Base-by-base conservation (phyloP, 2,329 filamentous ascomycete species). In the Sphaceloma murrayae region DNA sequence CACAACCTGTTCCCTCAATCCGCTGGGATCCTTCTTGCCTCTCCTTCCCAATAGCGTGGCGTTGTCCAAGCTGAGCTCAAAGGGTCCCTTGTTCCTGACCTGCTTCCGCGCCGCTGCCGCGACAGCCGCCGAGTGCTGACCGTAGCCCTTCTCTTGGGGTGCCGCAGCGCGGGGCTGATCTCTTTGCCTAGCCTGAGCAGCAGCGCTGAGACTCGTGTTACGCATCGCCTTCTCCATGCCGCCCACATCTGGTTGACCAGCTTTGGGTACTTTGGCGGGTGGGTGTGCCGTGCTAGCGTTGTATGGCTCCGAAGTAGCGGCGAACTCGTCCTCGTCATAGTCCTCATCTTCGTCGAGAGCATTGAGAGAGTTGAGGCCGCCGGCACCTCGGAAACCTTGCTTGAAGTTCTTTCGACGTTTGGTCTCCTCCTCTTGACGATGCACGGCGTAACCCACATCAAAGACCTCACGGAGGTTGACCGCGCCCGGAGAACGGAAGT, bases 391-490 rank as follows among this genome's bases (percentile, higher is more conserved):
- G 67, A 82, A 70, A 55, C 82, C 75, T 70, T 88, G 71, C 66
- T 76, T 69, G 54, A 88, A 75, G 58, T 93, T 85, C 63, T 93
- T 94, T 51, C 86, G 78, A 44, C 87, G 80, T 67, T 95, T 96
- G 56, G 78, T 81, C 63, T 96, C 91, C 61, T 98, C 91, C 64
- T 96, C 91, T 63, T 96, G 87, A 34, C 91, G 74, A 61, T 96
- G 91, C 6, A 98, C 91, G 6, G 91, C 89, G 57, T 98, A 98
- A n/a, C 86, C 82, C 38, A 98, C 89, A 57, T 98, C 91, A 53
- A 98, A 98, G 2, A 96, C 88, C 63, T 98, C 91, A 48, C 91
- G 85, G 9, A 98, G 70, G 60, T 96, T 96, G 64, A 98, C 82
- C 2, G 86, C 88, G 40, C 88, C 91, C 0, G 91, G 91, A 0